Conservation (phyloP, 2,329 filamentous ascomycete species). For the Diplocarpon mali region DNA sequence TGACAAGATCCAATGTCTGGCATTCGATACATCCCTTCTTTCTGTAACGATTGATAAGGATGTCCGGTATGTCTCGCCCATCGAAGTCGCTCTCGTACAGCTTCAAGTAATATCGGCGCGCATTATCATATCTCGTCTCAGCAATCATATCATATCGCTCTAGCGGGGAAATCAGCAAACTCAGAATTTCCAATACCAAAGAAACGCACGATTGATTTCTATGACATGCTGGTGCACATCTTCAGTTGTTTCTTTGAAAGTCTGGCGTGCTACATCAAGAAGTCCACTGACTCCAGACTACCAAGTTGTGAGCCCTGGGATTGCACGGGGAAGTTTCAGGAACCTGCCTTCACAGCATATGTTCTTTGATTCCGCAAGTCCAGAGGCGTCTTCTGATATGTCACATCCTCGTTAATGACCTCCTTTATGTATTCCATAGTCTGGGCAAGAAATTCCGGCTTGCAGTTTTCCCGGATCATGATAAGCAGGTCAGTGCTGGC, state of each 20-base stretch:
- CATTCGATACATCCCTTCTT: slow-evolving; percentile 75
- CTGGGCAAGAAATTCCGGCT: slow-evolving; percentile 46
- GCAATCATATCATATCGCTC: slow-evolving; percentile 42
- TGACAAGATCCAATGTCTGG: slow-evolving; percentile 74
- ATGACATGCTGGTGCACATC: slow-evolving; percentile 64
- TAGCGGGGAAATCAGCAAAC: slow-evolving; percentile 9
- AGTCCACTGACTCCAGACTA: slow-evolving; percentile 73
- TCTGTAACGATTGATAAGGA: slow-evolving; percentile 66
- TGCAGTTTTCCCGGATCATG: slow-evolving; percentile 60
- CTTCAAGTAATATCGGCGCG: slow-evolving; percentile 69
- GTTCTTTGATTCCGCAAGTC: slow-evolving; percentile 83
- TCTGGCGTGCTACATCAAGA: slow-evolving; percentile 77
- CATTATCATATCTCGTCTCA: slow-evolving; percentile 64
- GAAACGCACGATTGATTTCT: slow-evolving; percentile 47
- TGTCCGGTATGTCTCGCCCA: slow-evolving; percentile 44
- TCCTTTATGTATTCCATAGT: slow-evolving; percentile 55
- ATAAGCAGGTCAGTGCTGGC: slow-evolving; percentile 53
- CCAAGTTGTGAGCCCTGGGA: slow-evolving; percentile 15
- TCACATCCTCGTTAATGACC: slow-evolving; percentile 71
- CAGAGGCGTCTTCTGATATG: slow-evolving; percentile 65
- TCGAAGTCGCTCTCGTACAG: slow-evolving; percentile 53
- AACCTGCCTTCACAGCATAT: slow-evolving; percentile 69
- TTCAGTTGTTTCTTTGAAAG: slow-evolving; percentile 78
- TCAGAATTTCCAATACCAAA: not conserved
- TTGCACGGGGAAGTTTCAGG: not conserved